Percentiles rank a stretch among this genome's conserved stretches.
phyloP scores from a whole-genome alignment of 495 filamentous ascomycete genomes.

The Penicillium argentinense region DNA sequence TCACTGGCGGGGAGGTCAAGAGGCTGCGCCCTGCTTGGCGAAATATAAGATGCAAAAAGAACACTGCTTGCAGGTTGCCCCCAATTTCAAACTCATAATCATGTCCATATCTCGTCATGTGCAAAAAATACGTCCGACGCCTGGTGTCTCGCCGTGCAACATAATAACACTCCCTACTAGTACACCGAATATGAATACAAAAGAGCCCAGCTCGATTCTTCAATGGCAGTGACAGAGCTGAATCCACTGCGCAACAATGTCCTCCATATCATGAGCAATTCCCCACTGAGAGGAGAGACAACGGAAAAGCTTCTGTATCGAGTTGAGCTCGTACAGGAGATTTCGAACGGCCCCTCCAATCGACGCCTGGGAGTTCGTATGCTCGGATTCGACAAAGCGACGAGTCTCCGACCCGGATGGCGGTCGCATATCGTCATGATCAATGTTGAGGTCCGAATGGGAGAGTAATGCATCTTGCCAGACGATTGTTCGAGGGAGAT shows the following conservation, averaged over 20 bases:
- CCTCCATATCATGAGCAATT: conserved; percentile 51
- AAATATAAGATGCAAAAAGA: no score
- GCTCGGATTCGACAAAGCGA: conserved; percentile 34
- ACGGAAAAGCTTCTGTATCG: conserved; percentile 50
- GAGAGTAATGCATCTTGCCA: conserved; percentile 46
- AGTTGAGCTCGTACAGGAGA: conserved; percentile 50
- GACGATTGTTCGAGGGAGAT: conserved; percentile 39
- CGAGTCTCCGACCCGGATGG: conserved; percentile 35
- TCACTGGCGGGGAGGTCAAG: no score
- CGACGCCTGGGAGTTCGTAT: conserved; percentile 14
- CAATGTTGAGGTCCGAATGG: conserved; percentile 34
- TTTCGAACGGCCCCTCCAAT: conserved; percentile 33
- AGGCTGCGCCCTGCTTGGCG: no score
- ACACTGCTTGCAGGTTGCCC: no score
- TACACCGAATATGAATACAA: no score
- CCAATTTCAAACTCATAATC: no score
- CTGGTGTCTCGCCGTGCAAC: no score
- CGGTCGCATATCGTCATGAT: conserved; percentile 21
- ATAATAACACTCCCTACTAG: no score
- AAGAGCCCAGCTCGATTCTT: no score
- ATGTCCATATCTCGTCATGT: no score
- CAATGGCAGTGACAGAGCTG: conserved; percentile 45
- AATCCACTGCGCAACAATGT: conserved; percentile 48
- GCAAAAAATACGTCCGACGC: no score
- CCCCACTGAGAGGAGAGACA: conserved; percentile 50